Percentiles rank a stretch among this genome's conserved stretches.
These are phyloP conservation scores for Yarrowia alimentaria DNA, from an alignment of 805 yeast genomes.

Conservation along the genomic window DNA sequence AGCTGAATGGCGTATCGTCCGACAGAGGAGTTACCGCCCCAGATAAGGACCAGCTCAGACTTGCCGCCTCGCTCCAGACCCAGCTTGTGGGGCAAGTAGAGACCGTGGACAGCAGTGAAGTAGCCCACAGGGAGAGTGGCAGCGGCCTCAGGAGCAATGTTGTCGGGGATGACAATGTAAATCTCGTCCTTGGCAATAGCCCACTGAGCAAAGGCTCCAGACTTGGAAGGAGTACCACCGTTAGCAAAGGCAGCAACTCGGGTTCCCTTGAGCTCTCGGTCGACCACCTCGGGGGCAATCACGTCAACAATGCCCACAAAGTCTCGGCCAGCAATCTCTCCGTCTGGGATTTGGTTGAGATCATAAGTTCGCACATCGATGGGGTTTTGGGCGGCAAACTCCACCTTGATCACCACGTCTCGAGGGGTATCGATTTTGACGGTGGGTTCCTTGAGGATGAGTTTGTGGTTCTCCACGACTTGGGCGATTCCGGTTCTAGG, in stretches of 20 bases:
- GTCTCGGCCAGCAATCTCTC: slow-evolving; percentile 19
- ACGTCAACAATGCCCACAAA: slow-evolving; percentile 11
- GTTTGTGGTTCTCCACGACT: slow-evolving; percentile 16
- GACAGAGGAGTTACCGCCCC: slow-evolving; percentile 27
- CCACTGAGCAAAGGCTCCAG: slow-evolving; percentile 23
- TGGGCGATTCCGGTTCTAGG: slow-evolving; percentile 25
- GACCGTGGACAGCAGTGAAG: slow-evolving; percentile 20
- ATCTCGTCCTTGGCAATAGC: slow-evolving; percentile 22
- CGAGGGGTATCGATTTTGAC: slow-evolving; percentile 16
- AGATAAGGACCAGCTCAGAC: slow-evolving; percentile 16
- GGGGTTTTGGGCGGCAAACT: slow-evolving; percentile 26
- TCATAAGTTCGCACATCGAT: slow-evolving; percentile 18
- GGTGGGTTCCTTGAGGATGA: slow-evolving; percentile 1
- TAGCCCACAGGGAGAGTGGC: slow-evolving; percentile 23
- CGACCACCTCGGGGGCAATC: slow-evolving; percentile 8
- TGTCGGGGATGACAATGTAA: slow-evolving; percentile 20
- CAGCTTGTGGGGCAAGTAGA: slow-evolving; percentile 12
- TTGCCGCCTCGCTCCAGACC: slow-evolving; percentile 11
- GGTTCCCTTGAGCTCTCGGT: slow-evolving; percentile 15
- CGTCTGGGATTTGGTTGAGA: slow-evolving; percentile 21
- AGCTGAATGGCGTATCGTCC: slow-evolving; percentile 23
- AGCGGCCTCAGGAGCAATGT: slow-evolving; percentile 7
- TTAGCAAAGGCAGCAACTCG: slow-evolving; percentile 19
- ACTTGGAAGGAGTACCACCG: slow-evolving; percentile 6
- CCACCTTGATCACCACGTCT: slow-evolving; percentile 18